Evolutionary conservation across 345 rosid genomes (phyloP), one percentile per base, ranked within the genome.

Genomic region (Gossypium turneri): DNA sequence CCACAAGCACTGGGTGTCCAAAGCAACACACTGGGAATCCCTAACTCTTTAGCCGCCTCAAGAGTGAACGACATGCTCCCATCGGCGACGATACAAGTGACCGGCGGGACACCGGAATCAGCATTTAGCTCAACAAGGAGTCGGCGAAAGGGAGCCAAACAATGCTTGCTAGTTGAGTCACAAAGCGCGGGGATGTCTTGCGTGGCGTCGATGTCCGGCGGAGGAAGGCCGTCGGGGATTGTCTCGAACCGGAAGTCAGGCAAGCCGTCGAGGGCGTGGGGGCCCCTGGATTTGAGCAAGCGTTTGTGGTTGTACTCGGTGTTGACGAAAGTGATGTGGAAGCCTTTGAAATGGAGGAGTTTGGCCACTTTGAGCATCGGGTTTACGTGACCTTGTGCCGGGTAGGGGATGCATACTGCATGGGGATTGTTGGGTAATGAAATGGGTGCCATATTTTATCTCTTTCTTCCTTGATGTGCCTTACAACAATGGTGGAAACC

Each of bases 351-450:
- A 52, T 83, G 84, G 2, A 86, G 78, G 29, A 86, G 86, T 67
- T 80, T 82, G 50, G 89, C 82, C 0, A 86, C 76, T 50, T 78
- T 71, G 59, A 78, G 61, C 82, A 82, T 38, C 16, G 88, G 82
- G 60, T 56, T 82, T 12, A 82, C 38, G 70, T 82, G 88, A 47
- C 88, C 84, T 66, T 85, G 87, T 2, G 84, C 59, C 13, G 87
- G 87, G 70, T 2, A 80, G 11, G 87, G 85, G 13, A 85, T 43
- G 52, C 80, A 80, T 10, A 82, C 82, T 16, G 77, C 85, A 74
- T 80, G 82, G n/a, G 78, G 75, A 22, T 66, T 81, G 2, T 25
- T n/a, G 58, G 38, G 13, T 3, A 0, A 25, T 77, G 51, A 16
- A 55, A 41, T 2, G 3, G 77, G 13, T 20, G 15, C 52, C 52